Percentiles rank a stretch among this genome's conserved stretches.
phyloP scores from a whole-genome alignment of 345 rosid genomes.

The Gynandropsis gynandra region DNA sequence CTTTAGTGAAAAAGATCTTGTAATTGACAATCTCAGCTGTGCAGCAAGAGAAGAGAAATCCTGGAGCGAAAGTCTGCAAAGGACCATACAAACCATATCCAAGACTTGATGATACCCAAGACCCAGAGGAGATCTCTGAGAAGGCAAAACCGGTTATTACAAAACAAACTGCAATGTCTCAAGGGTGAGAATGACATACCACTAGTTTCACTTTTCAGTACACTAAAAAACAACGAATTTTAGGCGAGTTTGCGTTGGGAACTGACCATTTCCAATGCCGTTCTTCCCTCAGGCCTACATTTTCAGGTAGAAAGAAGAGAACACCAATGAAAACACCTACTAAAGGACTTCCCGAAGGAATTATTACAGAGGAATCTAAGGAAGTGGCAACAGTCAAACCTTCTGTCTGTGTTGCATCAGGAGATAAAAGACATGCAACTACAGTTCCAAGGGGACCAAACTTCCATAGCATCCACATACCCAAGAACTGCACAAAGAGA shows the following conservation, averaged over 20 bases:
- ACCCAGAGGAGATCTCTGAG: neutral
- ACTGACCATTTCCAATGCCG: conserved; percentile 6
- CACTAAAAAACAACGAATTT: neutral
- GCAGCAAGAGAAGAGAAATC: conserved; percentile 23
- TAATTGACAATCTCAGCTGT: neutral
- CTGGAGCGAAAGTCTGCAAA: conserved; percentile 22
- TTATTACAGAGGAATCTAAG: conserved; percentile 23
- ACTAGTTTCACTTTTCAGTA: neutral
- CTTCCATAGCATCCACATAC: conserved; percentile 48
- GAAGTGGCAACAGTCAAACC: conserved; percentile 29
- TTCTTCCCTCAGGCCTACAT: conserved; percentile 34
- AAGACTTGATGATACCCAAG: conserved; percentile 14
- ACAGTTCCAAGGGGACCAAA: conserved; percentile 56
- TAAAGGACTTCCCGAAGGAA: conserved; percentile 26
- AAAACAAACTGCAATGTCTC: conserved; percentile 27
- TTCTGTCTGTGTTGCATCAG: conserved; percentile 31
- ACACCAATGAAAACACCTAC: conserved; percentile 6
- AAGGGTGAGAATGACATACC: conserved; percentile 24
- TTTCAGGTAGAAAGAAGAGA: conserved; percentile 25
- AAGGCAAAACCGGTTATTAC: conserved; percentile 27
- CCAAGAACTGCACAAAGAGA: conserved; percentile 64
- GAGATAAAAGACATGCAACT: conserved; percentile 35
- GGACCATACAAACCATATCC: conserved; percentile 21
- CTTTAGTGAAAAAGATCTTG: neutral
- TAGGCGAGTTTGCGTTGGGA: neutral